Percentiles rank a stretch among this genome's conserved stretches.
phyloP scores from a whole-genome alignment of 2,329 filamentous ascomycete genomes.

The Monosporascus sp. region DNA sequence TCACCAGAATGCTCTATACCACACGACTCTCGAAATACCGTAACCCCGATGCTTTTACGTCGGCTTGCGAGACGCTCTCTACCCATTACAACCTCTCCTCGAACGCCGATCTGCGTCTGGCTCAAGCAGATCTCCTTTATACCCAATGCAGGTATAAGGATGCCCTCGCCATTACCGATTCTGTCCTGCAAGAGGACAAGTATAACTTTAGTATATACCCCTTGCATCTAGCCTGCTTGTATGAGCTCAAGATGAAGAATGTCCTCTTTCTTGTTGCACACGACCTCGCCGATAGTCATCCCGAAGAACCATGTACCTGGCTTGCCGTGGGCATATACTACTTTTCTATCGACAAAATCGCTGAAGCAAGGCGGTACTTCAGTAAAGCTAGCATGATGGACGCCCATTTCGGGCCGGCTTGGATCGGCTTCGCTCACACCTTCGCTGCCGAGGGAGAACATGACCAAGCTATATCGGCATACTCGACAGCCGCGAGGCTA shows the following conservation, averaged over 20 bases:
- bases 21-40: conserved; percentile 94
- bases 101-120: conserved; percentile 86
- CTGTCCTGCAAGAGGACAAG: conserved; percentile 75
- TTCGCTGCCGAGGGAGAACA: conserved; percentile 97
- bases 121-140: conserved; percentile 85
- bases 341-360: conserved; percentile 79
- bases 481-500: conserved; percentile 86
- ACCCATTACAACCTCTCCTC: conserved; percentile 84
- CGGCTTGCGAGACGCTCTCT: conserved; percentile 82
- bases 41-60: conserved; percentile 74
- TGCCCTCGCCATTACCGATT: conserved; percentile 75
- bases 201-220: conserved; percentile 89
- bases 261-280: conserved; percentile 87
- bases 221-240: conserved; percentile 83
- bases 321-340: conserved; percentile 95
- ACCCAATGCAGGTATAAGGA: conserved; percentile 92
- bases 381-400: conserved; percentile 98
- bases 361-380: conserved; percentile 92
- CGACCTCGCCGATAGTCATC: conserved; percentile 85
- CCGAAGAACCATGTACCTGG: conserved; percentile 87
- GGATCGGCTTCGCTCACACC: conserved; percentile 98
- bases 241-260: conserved; percentile 82
- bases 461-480: conserved; percentile 95
- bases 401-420: conserved; percentile 91
- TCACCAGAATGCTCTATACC: conserved; percentile 93